Evolutionary conservation across 208 protist genomes (phyloP).

Genomic region (Crithidia acanthocephali): DNA sequence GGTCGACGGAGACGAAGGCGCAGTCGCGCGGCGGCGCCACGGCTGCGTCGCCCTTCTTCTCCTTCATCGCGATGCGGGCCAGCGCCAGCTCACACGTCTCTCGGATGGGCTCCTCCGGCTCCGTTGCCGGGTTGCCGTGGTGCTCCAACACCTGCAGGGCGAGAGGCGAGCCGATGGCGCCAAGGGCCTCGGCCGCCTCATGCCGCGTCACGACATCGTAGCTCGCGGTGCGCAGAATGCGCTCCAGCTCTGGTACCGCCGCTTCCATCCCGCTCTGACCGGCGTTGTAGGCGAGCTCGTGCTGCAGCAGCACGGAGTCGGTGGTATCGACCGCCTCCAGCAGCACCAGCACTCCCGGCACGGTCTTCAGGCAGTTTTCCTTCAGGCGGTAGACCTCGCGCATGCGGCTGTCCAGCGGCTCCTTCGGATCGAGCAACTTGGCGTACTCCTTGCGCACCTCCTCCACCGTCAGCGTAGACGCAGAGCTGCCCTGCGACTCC

Average conservation of each 20-base stretch:
- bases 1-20: slow-evolving; percentile 92
- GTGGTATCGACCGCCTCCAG: slow-evolving; percentile 81
- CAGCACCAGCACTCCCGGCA: slow-evolving; percentile 56
- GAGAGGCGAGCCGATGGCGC: slow-evolving; percentile 68
- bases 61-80: slow-evolving; percentile 66
- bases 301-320: slow-evolving; percentile 96
- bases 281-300: slow-evolving; percentile 97
- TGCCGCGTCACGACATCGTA: slow-evolving; percentile 97
- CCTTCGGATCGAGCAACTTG: slow-evolving; percentile 71
- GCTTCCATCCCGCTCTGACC: slow-evolving; percentile 94
- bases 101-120: slow-evolving; percentile 74
- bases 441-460: slow-evolving; percentile 64
- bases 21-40: slow-evolving; percentile 54
- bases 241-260: slow-evolving; percentile 81
- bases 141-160: slow-evolving; percentile 60
- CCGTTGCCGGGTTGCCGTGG: slow-evolving; percentile 47
- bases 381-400: slow-evolving; percentile 91
- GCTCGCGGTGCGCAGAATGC: slow-evolving; percentile 67
- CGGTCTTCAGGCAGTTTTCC: slow-evolving; percentile 67
- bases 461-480: slow-evolving; percentile 38
- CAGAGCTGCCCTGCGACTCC: slow-evolving; percentile 21
- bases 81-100: slow-evolving; percentile 96
- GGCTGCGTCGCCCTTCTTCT: slow-evolving; percentile 59
- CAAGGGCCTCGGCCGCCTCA: slow-evolving; percentile 96
- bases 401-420: slow-evolving; percentile 83